phyloP scores from a whole-genome alignment of 2,329 filamentous ascomycete genomes.

The Thermothelomyces thermophilus region DNA sequence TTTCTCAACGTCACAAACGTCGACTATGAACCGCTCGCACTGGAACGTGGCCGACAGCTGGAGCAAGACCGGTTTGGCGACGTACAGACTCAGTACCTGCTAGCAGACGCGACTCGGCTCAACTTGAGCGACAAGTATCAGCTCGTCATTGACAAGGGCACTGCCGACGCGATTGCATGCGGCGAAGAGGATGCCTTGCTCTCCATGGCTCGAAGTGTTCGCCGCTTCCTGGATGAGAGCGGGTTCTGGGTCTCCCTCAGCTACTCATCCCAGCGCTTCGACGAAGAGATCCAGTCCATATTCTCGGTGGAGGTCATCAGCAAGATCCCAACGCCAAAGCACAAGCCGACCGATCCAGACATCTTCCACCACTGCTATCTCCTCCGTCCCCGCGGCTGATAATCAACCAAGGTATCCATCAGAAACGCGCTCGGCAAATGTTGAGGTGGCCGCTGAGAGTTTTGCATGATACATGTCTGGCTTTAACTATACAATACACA shows the following conservation, averaged over 20 bases:
- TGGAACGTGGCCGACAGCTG: slow-evolving; percentile 36
- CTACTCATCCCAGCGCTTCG: slow-evolving; percentile 39
- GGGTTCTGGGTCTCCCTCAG: slow-evolving; percentile 44
- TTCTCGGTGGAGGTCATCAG: slow-evolving; percentile 38
- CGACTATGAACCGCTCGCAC: slow-evolving; percentile 44
- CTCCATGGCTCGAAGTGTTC: slow-evolving; percentile 35
- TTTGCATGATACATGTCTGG: too few species aligned
- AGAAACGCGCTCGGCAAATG: not conserved
- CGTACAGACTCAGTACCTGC: slow-evolving; percentile 37
- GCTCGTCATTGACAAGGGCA: slow-evolving; percentile 44
- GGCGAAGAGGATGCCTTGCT: slow-evolving; percentile 34
- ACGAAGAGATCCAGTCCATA: slow-evolving; percentile 26
- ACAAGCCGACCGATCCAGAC: slow-evolving; percentile 38
- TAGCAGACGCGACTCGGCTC: slow-evolving; percentile 41
- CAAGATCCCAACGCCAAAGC: slow-evolving; percentile 38
- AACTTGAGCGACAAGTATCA: slow-evolving; percentile 29
- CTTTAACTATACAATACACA: too few species aligned
- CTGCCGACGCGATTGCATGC: slow-evolving; percentile 43
- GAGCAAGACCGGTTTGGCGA: slow-evolving; percentile 39
- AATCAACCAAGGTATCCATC: not conserved
- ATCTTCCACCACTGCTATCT: slow-evolving; percentile 42
- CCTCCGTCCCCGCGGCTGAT: slow-evolving; percentile 28
- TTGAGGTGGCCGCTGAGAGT: not conserved
- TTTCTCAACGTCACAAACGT: slow-evolving; percentile 41
- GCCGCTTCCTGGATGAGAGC: slow-evolving; percentile 29